Base-by-base conservation (phyloP, 129 eudicot species). In the Ambrosia artemisiifolia region DNA sequence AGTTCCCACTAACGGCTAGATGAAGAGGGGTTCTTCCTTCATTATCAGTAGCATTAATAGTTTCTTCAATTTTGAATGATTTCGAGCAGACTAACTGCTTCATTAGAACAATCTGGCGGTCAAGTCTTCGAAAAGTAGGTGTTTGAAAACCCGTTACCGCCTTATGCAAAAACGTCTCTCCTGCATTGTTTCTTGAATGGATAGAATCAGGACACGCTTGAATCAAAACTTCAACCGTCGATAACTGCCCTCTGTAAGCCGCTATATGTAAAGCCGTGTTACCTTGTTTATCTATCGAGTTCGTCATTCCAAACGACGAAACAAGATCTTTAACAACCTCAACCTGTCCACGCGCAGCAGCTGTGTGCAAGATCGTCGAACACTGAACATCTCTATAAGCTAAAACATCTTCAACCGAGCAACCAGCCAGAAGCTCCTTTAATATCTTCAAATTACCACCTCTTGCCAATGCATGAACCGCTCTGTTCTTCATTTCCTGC, bases 241-340 rank as follows among this genome's bases (percentile, higher is more conserved):
- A 56, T 51, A 88, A 20, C 65, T 94, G 96, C 57, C 97, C 97
- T 76, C 87, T 83, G 84, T 77, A 81, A 36, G 99, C 99, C 36
- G 99, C 99, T 59, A 83, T 85, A 51, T 90, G 99, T 55, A 94
- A 71, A 12, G 99, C 86, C 11, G 97, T 88, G 86, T 94, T 94
- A 44, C 97, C 99, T 33, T 70, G 88, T 69, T 83, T 84, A 85
- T 92, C 96, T 13, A 62, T 69, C 12, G 94, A 71, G 73, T 82
- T 74, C 78, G 86, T 88, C 20, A 90, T 74, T 13, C 80, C 77
- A 44, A 42, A 80, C 16, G 89, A 82, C 32, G 85, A 74, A 64
- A 82, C 40, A 18, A 94, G 88, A 72, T 90, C 49, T 54, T 88
- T 86, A 13, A 90, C 96, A 4, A 94, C 88, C 91, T 94, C 86